Conservation (phyloP, 306 rosid genomes). For the Rosa persica region DNA sequence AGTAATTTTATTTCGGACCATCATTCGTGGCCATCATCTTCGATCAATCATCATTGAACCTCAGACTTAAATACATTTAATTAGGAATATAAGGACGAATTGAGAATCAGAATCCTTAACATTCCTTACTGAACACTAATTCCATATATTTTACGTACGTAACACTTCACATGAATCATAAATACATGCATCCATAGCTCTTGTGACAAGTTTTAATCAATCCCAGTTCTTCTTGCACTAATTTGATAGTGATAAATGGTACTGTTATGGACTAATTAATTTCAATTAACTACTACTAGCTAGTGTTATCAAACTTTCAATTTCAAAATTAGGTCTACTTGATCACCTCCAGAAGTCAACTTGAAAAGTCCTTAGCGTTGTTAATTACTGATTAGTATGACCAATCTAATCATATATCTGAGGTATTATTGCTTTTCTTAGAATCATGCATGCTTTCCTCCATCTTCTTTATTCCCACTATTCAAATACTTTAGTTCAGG, state of each 20-base stretch:
- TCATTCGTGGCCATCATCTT: background rate
- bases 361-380: background rate
- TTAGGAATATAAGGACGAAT: background rate
- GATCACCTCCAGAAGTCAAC: conserved; percentile 1
- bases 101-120: background rate
- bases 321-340: background rate
- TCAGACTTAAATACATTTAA: background rate
- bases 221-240: background rate
- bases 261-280: background rate
- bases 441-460: conserved; percentile 3
- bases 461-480: background rate
- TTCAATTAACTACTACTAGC: background rate
- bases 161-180: background rate
- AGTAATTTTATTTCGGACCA: background rate
- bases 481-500: background rate
- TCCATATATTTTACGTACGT: background rate
- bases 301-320: background rate
- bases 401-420: background rate
- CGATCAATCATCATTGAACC: background rate
- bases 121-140: background rate
- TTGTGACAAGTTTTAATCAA: background rate
- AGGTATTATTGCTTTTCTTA: background rate
- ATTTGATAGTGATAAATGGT: background rate
- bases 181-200: background rate
- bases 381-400: background rate